Base-by-base conservation (phyloP, 2,329 filamentous ascomycete genomes). In the Hypoxylon sp. region DNA sequence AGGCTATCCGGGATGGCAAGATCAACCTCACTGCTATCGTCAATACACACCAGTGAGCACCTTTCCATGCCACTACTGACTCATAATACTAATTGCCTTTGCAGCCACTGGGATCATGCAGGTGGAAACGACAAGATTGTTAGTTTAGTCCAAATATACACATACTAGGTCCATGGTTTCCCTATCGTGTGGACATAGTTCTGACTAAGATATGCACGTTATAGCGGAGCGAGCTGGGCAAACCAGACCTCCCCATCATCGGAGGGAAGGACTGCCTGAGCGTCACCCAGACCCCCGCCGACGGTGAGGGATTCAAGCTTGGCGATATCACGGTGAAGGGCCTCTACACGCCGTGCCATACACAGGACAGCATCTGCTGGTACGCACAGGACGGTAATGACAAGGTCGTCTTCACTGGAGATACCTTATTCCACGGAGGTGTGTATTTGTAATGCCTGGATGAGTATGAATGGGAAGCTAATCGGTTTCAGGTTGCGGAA, bases 361-460 rank as follows among this genome's bases (percentile, higher is more conserved):
- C 96, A 1, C 94, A 98, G 82, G 96, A 99, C 82, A 98, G 94
- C 80, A 97, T 99, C 78, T 99, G 96, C 85, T 99, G 90, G 83
- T 93, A 90, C 73, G 90, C 96, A 84, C 89, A 97, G 80, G 95
- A 99, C 76, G 90, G 89, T 19, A 83, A 88, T 51, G 82, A 87
- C 62, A 90, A 88, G 74, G 94, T 87, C 6, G 93, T 99, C 2
- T 99, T 99, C 77, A 98, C 96, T 0, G 96, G 96, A 9, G 96
- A 99, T 78, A 99, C 96, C 0, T 83, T 99, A 38, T 99, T 99
- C 82, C 95, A 97, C 77, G 94, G 92, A 64, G 94, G 93, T 93
- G 79, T 58, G 72, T 68, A 41, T 53, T 19, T 25, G 13, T 21
- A 13, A 13, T 11, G 6, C 49, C n/a, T 17, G 9, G 23, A 23